Conservation (phyloP, 148 eudicot species). For the Fagopyrum tataricum region DNA sequence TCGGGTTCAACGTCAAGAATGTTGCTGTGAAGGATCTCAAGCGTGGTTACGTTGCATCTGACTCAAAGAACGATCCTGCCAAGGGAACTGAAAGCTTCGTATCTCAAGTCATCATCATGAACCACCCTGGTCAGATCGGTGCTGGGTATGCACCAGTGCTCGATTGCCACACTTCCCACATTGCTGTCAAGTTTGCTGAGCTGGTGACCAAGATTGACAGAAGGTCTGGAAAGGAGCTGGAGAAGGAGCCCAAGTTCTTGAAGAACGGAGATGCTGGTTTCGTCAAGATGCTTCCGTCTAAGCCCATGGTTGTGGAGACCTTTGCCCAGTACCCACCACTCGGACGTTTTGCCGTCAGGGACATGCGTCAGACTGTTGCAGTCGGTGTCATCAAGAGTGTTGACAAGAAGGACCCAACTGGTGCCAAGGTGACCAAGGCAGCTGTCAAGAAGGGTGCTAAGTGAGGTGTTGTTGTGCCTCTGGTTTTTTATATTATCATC, state of each 20-base stretch:
- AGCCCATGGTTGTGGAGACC: constrained; percentile 9
- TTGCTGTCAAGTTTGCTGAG: constrained; percentile 9
- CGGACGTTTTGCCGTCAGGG: constrained; percentile 1
- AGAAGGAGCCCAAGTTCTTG: constrained; percentile 10
- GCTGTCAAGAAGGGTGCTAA: too few species aligned
- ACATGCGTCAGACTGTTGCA: constrained; percentile 8
- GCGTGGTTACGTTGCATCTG: constrained; percentile 8
- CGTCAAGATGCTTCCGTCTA: constrained; percentile 3
- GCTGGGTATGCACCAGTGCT: constrained; percentile 9
- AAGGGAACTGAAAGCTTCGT: constrained; percentile 4
- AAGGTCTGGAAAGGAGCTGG: constrained; percentile 5
- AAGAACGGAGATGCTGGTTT: constrained; percentile 5
- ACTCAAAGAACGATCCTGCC: constrained; percentile 10
- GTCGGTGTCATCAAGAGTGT: not conserved
- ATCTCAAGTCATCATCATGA: constrained; percentile 6
- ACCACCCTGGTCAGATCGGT: constrained; percentile 11
- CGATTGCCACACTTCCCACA: constrained; percentile 12
- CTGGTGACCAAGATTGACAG: constrained; percentile 5
- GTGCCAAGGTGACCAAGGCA: too few species aligned
- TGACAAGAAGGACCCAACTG: too few species aligned
- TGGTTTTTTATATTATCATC: not conserved
- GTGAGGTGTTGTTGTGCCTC: not conserved
- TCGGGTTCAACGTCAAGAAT: not conserved
- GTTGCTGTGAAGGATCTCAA: constrained; percentile 6
- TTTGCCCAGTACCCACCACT: constrained; percentile 6